Base-by-base conservation (phyloP, 2,329 filamentous ascomycete genomes). In the Diaporthe amygdali region DNA sequence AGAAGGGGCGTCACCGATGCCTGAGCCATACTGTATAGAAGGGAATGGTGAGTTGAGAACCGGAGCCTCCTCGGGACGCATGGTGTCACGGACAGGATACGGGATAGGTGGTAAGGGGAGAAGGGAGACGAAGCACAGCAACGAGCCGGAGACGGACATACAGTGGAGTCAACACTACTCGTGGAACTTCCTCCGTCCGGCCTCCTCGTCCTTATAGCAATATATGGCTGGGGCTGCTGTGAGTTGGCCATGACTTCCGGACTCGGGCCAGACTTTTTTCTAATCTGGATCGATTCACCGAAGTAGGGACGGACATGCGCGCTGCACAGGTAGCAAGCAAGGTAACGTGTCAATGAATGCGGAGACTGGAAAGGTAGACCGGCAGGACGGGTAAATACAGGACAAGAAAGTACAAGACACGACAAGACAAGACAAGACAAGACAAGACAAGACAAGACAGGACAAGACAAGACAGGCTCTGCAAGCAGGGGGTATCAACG, bases 181-280 rank as follows among this genome's bases (percentile, higher is more conserved):
- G 84, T 80, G 73, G 84, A 86, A 76, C 80, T 81, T 37, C 80
- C 81, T 74, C 86, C 83, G 68, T 80, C 81, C 54, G 86, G 84
- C 73, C 82, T 80, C 76, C 86, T 82, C 68, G 87, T 85, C 76
- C 84, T 84, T 75, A 89, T 85, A 52, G 87, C 88, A 69, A 88
- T 82, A 76, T 89, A 90, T 20, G 86, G 83, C 72, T 82, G 81
- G 15, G 75, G 74, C 55, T 82, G 80, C 51, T 49, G 59, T 8
- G 55, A 52, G 69, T 84, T 82, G 70, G 79, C 80, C 84, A 86
- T 86, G 76, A 34, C 52, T 27, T 39, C 69, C 49, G 55, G 27
- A 37, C 39, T 34, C 56, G 70, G 66, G 44, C 56, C 51, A 64
- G 66, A 56, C 34, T 66, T 17, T 25, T 30, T 34, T 64, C 59